phyloP scores from a whole-genome alignment of 805 yeast genomes.

The Debaryomyces hansenii region DNA sequence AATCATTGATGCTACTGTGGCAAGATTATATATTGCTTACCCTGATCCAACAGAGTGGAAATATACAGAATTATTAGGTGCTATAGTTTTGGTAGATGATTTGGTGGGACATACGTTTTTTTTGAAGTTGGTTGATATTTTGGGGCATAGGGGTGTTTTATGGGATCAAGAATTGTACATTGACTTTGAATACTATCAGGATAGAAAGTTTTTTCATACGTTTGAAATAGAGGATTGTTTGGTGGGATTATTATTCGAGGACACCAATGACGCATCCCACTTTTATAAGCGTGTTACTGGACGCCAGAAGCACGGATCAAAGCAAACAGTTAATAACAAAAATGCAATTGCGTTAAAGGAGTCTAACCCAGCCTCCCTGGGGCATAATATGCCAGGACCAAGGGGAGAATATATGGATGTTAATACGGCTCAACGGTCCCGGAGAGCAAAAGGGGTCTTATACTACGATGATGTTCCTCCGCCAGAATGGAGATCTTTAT shows the following conservation, averaged over 20 bases:
- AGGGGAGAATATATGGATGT: slow-evolving; percentile 59
- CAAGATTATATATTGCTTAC: slow-evolving; percentile 83
- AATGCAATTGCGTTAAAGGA: slow-evolving; percentile 80
- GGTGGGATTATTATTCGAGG: slow-evolving; percentile 87
- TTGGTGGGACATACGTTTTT: slow-evolving; percentile 92
- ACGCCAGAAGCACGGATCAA: slow-evolving; percentile 81
- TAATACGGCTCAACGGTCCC: slow-evolving; percentile 52
- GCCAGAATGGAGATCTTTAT: slow-evolving; percentile 77
- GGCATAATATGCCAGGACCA: slow-evolving; percentile 48
- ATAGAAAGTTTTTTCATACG: slow-evolving; percentile 90
- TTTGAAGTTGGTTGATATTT: slow-evolving; percentile 82
- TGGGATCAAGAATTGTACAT: slow-evolving; percentile 98
- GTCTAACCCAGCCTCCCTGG: slow-evolving; percentile 23
- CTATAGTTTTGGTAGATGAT: slow-evolving; percentile 84
- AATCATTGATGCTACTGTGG: slow-evolving; percentile 86
- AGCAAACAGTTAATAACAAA: slow-evolving; percentile 80
- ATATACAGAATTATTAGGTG: slow-evolving; percentile 88
- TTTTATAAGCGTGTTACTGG: slow-evolving; percentile 75
- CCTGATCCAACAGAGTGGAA: slow-evolving; percentile 83
- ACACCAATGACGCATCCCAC: slow-evolving; percentile 81
- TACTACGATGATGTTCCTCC: slow-evolving; percentile 83
- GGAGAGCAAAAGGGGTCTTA: slow-evolving; percentile 57
- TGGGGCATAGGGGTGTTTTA: slow-evolving; percentile 79
- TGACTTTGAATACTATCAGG: slow-evolving; percentile 88
- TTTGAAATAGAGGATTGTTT: slow-evolving; percentile 90